phyloP scores from a whole-genome alignment of 257 asterid genomes.

The Vinca minor region DNA sequence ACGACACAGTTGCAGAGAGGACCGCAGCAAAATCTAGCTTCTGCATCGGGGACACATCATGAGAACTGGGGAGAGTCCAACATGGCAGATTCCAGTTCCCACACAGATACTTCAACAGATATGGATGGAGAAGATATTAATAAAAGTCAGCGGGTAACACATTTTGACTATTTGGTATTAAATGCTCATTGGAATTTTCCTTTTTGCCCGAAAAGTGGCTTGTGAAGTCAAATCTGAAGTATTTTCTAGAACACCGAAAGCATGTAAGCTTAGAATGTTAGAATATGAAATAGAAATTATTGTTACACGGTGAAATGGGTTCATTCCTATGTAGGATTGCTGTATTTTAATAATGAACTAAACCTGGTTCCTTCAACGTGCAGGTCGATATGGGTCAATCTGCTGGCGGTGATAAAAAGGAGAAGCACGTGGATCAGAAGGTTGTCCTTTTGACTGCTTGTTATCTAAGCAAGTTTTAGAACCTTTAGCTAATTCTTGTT shows the following conservation, averaged over 20 bases:
- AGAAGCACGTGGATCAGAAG: constrained; percentile 64
- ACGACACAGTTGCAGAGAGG: constrained; percentile 37
- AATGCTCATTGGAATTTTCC: not conserved
- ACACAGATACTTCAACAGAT: constrained; percentile 75
- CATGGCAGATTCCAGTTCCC: constrained; percentile 77
- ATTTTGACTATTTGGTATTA: constrained; percentile 1
- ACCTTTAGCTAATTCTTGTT: constrained; percentile 17
- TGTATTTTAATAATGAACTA: constrained; percentile 7
- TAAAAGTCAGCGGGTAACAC: constrained; percentile 47
- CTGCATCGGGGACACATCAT: constrained; percentile 37
- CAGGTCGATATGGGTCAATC: constrained; percentile 69
- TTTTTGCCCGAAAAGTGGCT: not conserved
- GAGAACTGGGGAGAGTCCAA: constrained; percentile 90
- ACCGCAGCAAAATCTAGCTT: constrained; percentile 29
- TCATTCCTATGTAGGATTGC: not conserved
- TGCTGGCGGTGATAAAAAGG: constrained; percentile 57
- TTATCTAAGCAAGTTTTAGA: constrained; percentile 7
- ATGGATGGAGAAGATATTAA: constrained; percentile 72
- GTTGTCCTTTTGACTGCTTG: constrained; percentile 24
- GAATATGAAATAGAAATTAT: not conserved
- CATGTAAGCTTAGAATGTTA: not conserved
- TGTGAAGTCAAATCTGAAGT: not conserved
- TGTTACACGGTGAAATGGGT: not conserved
- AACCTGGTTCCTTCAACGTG: constrained; percentile 16
- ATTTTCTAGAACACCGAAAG: no score